Evolutionary conservation across 768 basidiomycete genomes (phyloP).

Genomic region (Rhizopogon salebrosus): DNA sequence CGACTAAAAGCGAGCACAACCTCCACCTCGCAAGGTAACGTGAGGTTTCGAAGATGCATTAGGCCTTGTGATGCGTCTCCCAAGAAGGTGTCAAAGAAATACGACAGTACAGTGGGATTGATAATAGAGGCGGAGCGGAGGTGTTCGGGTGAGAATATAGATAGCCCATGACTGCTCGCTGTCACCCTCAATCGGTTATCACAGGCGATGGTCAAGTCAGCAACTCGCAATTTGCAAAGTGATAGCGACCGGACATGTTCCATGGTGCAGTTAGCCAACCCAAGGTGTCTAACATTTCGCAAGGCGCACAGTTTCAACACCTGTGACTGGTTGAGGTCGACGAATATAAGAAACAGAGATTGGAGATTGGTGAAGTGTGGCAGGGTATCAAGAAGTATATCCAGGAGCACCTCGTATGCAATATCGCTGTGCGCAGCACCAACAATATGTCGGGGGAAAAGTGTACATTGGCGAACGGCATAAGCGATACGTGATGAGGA

Average conservation of each 20-base stretch:
- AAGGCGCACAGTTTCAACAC: neutral
- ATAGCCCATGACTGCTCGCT: neutral
- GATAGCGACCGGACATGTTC: neutral
- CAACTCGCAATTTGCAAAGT: neutral
- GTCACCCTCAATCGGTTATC: neutral
- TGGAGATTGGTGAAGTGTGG: slow-evolving; percentile 2
- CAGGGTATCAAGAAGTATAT: slow-evolving; percentile 1
- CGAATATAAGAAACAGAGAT: slow-evolving; percentile 2
- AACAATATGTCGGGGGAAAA: slow-evolving; percentile 3
- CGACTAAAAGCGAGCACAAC: neutral
- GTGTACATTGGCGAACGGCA: slow-evolving; percentile 2
- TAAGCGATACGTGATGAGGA: slow-evolving; percentile 1
- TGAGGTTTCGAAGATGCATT: neutral
- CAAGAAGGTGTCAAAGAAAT: neutral
- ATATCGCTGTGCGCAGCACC: neutral
- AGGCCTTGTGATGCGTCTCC: neutral
- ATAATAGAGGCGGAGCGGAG: neutral
- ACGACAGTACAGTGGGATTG: neutral
- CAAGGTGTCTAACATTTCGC: neutral
- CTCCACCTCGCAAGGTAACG: neutral
- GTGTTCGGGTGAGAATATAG: slow-evolving; percentile 1
- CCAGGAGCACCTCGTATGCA: neutral
- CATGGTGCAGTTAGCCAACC: neutral
- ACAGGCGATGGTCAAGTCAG: neutral
- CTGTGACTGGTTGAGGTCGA: slow-evolving; percentile 1